These are phyloP conservation scores for Orbilia quercus DNA, from an alignment of 2,329 filamentous ascomycete genomes.

Conservation along the genomic window DNA sequence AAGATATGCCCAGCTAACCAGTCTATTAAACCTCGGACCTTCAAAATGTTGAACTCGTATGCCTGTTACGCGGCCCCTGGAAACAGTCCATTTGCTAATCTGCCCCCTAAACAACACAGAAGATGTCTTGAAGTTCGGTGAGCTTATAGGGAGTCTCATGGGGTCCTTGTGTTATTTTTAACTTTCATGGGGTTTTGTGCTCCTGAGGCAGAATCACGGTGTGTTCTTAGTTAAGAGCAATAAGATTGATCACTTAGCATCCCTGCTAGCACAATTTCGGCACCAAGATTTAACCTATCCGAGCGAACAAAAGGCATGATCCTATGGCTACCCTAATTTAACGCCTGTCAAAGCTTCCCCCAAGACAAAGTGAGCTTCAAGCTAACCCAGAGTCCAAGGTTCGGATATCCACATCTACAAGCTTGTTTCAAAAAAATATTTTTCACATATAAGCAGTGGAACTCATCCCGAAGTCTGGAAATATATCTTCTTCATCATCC, in stretches of 20 bases:
- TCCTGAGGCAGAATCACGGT: not conserved
- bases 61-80: too few relatives aligned
- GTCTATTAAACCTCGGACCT: too few relatives aligned
- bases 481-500: constrained; percentile 18
- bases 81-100: too few relatives aligned
- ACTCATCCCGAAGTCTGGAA: constrained; percentile 1
- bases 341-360: constrained; percentile 28
- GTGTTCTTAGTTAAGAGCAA: constrained; percentile 10
- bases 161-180: constrained; percentile 1
- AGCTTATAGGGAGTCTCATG: too few relatives aligned
- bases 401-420: not conserved
- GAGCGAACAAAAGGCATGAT: constrained; percentile 17
- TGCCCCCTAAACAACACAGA: too few relatives aligned
- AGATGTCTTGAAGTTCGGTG: too few relatives aligned
- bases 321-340: constrained; percentile 9
- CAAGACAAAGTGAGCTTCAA: constrained; percentile 17
- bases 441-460: constrained; percentile 24
- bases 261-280: constrained; percentile 47
- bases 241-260: constrained; percentile 30
- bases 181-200: not conserved
- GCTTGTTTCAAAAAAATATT: constrained; percentile 1
- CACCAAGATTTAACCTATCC: constrained; percentile 23
- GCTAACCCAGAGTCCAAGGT: not conserved
- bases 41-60: too few relatives aligned
- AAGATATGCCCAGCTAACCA: too few relatives aligned